Conservation (phyloP, 2,329 filamentous ascomycete species). For the Fusarium setosum region DNA sequence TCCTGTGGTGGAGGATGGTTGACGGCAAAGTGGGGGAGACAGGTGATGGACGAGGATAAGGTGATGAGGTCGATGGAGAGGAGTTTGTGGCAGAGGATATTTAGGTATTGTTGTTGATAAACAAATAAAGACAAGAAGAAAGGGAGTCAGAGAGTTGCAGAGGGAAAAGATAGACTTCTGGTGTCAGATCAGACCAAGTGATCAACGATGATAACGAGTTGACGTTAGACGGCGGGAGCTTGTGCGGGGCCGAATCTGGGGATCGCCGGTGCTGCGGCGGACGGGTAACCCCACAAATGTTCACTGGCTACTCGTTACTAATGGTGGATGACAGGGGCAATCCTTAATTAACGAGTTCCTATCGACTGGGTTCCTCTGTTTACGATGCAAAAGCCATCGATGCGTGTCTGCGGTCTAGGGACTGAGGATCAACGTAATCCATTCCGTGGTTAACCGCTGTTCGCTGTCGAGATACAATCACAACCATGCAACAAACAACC, state of each 20-base stretch:
- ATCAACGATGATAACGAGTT: conserved; percentile 31
- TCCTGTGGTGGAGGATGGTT: neutral
- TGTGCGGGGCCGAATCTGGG: conserved; percentile 41
- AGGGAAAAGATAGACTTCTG: neutral
- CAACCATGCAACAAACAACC: neutral
- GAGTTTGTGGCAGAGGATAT: neutral
- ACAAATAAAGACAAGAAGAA: neutral
- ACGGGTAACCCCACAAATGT: conserved; percentile 34
- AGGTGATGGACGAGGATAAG: neutral
- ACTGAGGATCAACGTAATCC: no score
- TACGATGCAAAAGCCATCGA: no score
- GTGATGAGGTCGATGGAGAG: neutral
- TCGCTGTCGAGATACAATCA: neutral
- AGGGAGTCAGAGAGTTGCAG: neutral
- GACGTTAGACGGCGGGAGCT: conserved; percentile 28
- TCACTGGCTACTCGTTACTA: conserved; percentile 7
- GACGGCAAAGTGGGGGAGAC: neutral
- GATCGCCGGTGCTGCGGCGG: conserved; percentile 24
- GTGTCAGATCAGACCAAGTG: neutral
- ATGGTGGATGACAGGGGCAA: conserved; percentile 9
- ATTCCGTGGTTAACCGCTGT: neutral
- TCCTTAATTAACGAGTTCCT: neutral
- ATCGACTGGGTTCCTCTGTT: neutral
- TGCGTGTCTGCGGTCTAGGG: no score
- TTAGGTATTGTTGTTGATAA: neutral